Base-by-base conservation (phyloP, 441 rosid genomes). In the Rhodomyrtus psidioides region DNA sequence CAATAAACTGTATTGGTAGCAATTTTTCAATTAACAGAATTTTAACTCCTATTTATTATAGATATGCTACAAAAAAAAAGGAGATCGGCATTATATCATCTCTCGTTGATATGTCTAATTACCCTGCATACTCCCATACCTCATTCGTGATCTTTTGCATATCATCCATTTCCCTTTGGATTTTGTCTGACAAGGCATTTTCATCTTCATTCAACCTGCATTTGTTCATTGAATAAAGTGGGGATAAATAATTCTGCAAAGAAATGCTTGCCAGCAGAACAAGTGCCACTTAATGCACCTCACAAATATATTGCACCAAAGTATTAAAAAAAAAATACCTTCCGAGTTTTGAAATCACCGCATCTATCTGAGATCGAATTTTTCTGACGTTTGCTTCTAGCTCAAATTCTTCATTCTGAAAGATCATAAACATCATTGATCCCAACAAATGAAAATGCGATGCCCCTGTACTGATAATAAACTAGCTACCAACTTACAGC, bases 331-430 rank as follows among this genome's bases (percentile, higher is more conserved):
- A 70, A 82, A 26, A 81, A 55, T 84, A 96, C 99, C 98, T 94
- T 89, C 85, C 86, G 75, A 94, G 91, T 49, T 88, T 84, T 85
- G 91, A 87, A 84, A 91, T 91, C 87, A 92, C 94, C 44, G 83
- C 90, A 88, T 93, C 95, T 89, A 96, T 86, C 90, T 92, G 93
- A 83, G 82, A 84, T 82, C 91, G 91, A 70, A 95, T 92, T 90
- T 93, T 94, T 89, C 85, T 93, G 44, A 96, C 84, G 82, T 90
- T 93, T 85, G 90, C 97, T 90, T 95, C 96, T 53, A 94, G 91
- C 93, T 95, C 97, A 84, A 90, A 93, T 89, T 94, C 97, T 92
- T 96, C 99, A 86, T 94, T 95, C 99, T 98, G 76, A 79, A 84
- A 79, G 51, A 82, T 53, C 15, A 56, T 46, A 82, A 82, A 55